Evolutionary conservation across 441 rosid genomes (phyloP).

Genomic region (Erysimum cheiri): DNA sequence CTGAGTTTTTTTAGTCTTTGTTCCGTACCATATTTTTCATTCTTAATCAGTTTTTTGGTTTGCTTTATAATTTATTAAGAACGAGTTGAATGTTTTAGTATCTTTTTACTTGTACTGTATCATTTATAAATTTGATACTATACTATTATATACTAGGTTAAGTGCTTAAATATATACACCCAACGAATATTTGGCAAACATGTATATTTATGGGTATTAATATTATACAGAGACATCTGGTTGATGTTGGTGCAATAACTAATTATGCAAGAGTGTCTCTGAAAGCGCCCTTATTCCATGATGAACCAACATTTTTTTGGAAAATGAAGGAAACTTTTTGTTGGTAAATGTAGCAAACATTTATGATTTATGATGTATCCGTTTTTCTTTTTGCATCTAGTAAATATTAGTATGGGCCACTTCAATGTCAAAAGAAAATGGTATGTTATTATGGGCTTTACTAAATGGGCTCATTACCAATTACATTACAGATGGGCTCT

Average conservation of each 20-base stretch:
- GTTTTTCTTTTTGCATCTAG: neutral
- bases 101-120: too few relatives aligned
- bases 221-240: neutral
- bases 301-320: neutral
- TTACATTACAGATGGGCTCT: neutral
- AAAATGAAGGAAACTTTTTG: neutral
- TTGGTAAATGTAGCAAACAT: neutral
- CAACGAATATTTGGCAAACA: neutral
- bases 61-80: constrained; percentile 4
- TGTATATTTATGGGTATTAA: neutral
- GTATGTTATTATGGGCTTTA: constrained; percentile 6
- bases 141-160: neutral
- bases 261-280: neutral
- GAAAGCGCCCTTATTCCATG: neutral
- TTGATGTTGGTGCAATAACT: neutral
- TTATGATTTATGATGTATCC: neutral
- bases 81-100: too few relatives aligned
- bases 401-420: neutral
- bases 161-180: neutral
- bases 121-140: neutral
- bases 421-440: neutral
- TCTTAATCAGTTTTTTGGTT: neutral
- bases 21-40: constrained; percentile 18
- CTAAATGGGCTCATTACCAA: neutral
- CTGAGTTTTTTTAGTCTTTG: neutral